Evolutionary conservation across 2,329 filamentous ascomycete genomes (phyloP).

Genomic region (Geosmithia putterillii): DNA sequence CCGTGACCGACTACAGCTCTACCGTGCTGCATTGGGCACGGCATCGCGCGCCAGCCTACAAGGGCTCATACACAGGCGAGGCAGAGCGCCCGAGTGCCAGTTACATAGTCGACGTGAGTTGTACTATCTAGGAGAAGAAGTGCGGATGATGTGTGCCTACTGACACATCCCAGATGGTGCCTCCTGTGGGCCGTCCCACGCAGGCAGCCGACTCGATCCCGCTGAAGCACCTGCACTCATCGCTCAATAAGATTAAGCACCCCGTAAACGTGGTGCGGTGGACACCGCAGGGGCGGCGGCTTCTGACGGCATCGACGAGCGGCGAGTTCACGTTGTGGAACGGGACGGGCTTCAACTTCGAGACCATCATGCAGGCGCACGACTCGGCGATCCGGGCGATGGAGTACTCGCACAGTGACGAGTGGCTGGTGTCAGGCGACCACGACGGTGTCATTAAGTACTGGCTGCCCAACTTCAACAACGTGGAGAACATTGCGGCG

Average conservation of each 20-base stretch:
- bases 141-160: background rate
- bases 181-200: slow-evolving; percentile 62
- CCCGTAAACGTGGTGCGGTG: slow-evolving; percentile 94
- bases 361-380: slow-evolving; percentile 98
- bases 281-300: slow-evolving; percentile 87
- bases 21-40: slow-evolving; percentile 88
- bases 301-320: slow-evolving; percentile 89
- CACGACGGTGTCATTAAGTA: slow-evolving; percentile 96
- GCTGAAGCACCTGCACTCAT: slow-evolving; percentile 94
- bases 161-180: slow-evolving; percentile 56
- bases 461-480: slow-evolving; percentile 99
- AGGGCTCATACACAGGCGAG: slow-evolving; percentile 59
- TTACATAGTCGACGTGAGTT: slow-evolving; percentile 75
- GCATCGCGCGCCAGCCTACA: slow-evolving; percentile 57
- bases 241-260: slow-evolving; percentile 94
- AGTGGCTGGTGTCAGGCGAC: slow-evolving; percentile 93
- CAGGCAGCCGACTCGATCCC: slow-evolving; percentile 79
- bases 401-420: slow-evolving; percentile 86
- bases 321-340: slow-evolving; percentile 99
- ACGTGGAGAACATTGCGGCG: slow-evolving; percentile 86
- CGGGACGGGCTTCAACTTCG: slow-evolving; percentile 97
- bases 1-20: slow-evolving; percentile 86
- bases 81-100: slow-evolving; percentile 75
- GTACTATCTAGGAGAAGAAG: background rate
- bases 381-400: slow-evolving; percentile 75